A percentile compares a stretch with the other conserved stretches of the same genome.
These are phyloP conservation scores for Fusarium sp. DNA, from an alignment of 2,329 filamentous ascomycete genomes.

Conservation along the genomic window DNA sequence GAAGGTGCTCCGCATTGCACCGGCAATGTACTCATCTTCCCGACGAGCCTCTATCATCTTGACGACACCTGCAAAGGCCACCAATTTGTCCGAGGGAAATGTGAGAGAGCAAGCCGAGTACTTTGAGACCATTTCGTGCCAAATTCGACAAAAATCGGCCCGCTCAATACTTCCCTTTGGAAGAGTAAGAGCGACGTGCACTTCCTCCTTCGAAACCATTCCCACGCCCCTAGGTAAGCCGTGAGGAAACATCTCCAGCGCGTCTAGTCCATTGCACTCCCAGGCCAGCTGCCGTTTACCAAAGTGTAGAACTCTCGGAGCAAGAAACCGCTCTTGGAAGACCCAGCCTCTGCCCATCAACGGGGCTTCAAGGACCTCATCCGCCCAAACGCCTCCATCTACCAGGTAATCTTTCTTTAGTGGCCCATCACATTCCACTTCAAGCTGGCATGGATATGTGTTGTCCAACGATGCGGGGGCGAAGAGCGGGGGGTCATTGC, in stretches of 20 bases:
- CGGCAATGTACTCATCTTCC: conserved; percentile 3
- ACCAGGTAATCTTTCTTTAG: neutral
- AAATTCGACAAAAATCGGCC: neutral
- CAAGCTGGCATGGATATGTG: neutral
- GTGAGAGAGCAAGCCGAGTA: neutral
- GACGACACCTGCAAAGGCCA: neutral
- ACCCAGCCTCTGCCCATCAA: conserved; percentile 18
- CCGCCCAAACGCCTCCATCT: conserved; percentile 1
- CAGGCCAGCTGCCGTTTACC: conserved; percentile 11
- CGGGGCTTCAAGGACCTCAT: neutral
- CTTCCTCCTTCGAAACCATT: neutral
- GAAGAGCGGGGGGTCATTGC: neutral
- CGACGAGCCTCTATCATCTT: neutral
- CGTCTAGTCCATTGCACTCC: conserved; percentile 9
- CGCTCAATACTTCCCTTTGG: neutral
- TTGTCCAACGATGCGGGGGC: neutral
- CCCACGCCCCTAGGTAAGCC: neutral
- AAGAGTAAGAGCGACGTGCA: neutral
- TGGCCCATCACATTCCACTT: neutral
- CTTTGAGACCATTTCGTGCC: neutral
- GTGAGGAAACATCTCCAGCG: conserved; percentile 18
- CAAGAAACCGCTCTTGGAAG: conserved; percentile 19
- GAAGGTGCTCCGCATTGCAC: neutral
- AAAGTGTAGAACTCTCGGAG: conserved; percentile 17
- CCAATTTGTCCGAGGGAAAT: neutral